Conservation (phyloP, 148 eudicot species). For the Fallopia convolvulus region DNA sequence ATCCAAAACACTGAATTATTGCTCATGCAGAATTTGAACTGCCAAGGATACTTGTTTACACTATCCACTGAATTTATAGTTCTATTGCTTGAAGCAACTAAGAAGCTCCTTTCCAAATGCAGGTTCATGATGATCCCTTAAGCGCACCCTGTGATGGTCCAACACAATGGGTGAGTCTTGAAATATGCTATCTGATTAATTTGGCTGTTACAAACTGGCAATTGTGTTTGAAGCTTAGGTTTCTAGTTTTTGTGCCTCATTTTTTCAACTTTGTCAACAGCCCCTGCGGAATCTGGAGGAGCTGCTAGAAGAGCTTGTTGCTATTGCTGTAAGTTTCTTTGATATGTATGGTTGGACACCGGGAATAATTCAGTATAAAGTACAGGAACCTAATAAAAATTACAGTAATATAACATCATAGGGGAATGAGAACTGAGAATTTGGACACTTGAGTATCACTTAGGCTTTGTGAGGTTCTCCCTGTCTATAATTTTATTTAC, state of each 20-base stretch:
- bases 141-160: conserved; percentile 96
- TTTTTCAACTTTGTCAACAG: conserved; percentile 22
- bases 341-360: too few species aligned
- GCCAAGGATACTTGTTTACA: background rate
- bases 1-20: background rate
- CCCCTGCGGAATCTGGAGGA: conserved; percentile 93
- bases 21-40: background rate
- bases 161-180: conserved; percentile 73
- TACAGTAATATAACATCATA: background rate
- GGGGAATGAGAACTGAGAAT: background rate
- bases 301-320: conserved; percentile 71
- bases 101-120: conserved; percentile 14
- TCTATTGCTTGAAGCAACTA: conserved; percentile 10
- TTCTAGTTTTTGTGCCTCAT: background rate
- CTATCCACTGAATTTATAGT: background rate
- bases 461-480: too few species aligned
- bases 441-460: background rate
- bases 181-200: background rate
- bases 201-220: background rate
- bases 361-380: too few species aligned
- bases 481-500: too few species aligned
- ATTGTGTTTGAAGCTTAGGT: background rate
- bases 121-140: conserved; percentile 89
- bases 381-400: too few species aligned
- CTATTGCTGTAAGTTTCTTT: conserved; percentile 58